Conservation (phyloP, 2,329 filamentous ascomycete genomes). For the Verticillium alfalfae region DNA sequence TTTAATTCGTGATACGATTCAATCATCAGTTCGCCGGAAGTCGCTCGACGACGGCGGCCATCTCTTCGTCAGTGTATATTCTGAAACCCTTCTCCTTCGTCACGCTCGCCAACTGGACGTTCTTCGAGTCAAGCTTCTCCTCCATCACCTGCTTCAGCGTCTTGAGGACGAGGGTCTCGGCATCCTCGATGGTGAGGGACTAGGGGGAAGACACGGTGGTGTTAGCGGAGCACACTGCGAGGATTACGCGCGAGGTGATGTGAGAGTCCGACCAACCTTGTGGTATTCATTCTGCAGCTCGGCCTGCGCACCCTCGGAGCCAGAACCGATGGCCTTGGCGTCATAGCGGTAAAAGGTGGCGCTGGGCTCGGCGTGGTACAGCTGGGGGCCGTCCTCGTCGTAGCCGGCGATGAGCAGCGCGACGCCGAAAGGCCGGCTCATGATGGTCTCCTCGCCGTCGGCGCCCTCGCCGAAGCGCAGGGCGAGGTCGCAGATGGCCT, state of each 20-base stretch:
- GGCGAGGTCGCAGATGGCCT: slow-evolving; percentile 96
- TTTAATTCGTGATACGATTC: neutral
- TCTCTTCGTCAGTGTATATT: slow-evolving; percentile 97
- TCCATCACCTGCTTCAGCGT: slow-evolving; percentile 99
- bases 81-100: slow-evolving; percentile 97
- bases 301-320: slow-evolving; percentile 93
- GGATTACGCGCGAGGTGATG: neutral
- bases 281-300: slow-evolving; percentile 99
- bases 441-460: slow-evolving; percentile 96
- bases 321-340: slow-evolving; percentile 96
- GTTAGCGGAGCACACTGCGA: neutral
- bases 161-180: slow-evolving; percentile 92
- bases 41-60: slow-evolving; percentile 85
- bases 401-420: slow-evolving; percentile 94
- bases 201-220: slow-evolving; percentile 19
- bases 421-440: slow-evolving; percentile 95
- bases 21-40: slow-evolving; percentile 56
- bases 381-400: slow-evolving; percentile 92
- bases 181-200: slow-evolving; percentile 87
- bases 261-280: slow-evolving; percentile 48
- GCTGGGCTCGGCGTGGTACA: slow-evolving; percentile 97
- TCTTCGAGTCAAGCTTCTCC: slow-evolving; percentile 98
- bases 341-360: slow-evolving; percentile 99
- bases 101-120: slow-evolving; percentile 95
- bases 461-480: slow-evolving; percentile 95